Evolutionary conservation across 352 stramenopile genomes (phyloP), one percentile per base, ranked within the genome.

Genomic region (Phytophthora sp.): DNA sequence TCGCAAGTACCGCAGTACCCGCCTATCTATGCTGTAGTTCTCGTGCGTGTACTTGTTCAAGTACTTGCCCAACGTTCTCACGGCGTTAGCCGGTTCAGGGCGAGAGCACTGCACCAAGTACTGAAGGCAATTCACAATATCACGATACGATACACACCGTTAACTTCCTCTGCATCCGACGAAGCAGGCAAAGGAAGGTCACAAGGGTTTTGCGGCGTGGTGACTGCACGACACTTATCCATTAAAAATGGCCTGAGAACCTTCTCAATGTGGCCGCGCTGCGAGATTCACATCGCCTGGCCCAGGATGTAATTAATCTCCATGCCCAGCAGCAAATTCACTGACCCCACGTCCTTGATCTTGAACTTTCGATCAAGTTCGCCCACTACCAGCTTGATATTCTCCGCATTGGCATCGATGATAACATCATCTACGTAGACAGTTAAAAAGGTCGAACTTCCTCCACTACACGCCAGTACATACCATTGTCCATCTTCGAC

Each of bases 321-420:
- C 7, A 64, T 50, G 3, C 23, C 30, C 20, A 55, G 23, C 35
- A 55, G 21, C 20, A 36, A 1, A 21, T 41, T 53, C 6, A 63
- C 55, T 4, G 20, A 21, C 7, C 55, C 42, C 29, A 63, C 36
- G n/a, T 55, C 55, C 13, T 49, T 54, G 20, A 63, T 29, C 44
- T 55, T 47, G 24, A 63, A 63, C 42, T 63, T 55, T 4, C 13
- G 3, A 23, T 55, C 29, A 15, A 63, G 13, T 11, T 63, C 31
- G 5, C 23, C 6, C 16, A 56, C n/a, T 0, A 54, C 15, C 4
- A 36, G 8, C 30, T 55, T 39, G 4, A 55, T 27, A 11, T 36
- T 45, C 13, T 49, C 21, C 0, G n/a, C 20, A 21, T 30, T 52
- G 15, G 33, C 42, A 23, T 24, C 55, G 33, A 63, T 63, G n/a